Percentiles rank a stretch among this genome's conserved stretches.
phyloP scores from a whole-genome alignment of 495 filamentous ascomycete genomes.

The Penicillium steckii region DNA sequence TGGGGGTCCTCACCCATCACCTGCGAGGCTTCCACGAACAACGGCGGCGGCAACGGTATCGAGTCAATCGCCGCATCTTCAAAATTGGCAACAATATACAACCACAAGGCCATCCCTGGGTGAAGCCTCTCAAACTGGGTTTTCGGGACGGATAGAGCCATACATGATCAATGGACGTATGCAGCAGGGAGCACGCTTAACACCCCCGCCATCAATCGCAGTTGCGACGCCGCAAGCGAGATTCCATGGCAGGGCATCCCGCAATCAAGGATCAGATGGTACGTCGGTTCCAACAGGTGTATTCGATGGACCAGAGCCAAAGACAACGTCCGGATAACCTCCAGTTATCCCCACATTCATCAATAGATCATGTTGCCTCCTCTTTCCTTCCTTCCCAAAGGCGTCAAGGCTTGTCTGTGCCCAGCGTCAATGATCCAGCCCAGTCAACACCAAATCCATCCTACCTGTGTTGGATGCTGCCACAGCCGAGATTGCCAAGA shows the following conservation, averaged over 20 bases:
- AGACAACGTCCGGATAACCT: neutral
- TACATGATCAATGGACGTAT: slow-evolving; percentile 7
- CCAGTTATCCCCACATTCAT: neutral
- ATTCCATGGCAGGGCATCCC: neutral
- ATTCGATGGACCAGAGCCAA: neutral
- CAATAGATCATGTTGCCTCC: slow-evolving; percentile 1
- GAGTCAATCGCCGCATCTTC: slow-evolving; percentile 15
- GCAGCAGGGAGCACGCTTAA: neutral
- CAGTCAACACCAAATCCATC: slow-evolving; percentile 1
- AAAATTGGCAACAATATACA: slow-evolving; percentile 23
- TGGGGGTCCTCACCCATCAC: slow-evolving; percentile 7
- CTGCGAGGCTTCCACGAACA: slow-evolving; percentile 9
- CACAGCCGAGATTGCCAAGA: too few species aligned
- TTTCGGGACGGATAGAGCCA: slow-evolving; percentile 14
- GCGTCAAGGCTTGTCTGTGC: slow-evolving; percentile 1
- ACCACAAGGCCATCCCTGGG: slow-evolving; percentile 18
- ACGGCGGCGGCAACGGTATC: slow-evolving; percentile 10
- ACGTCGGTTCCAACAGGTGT: neutral
- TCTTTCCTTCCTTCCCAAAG: slow-evolving; percentile 1
- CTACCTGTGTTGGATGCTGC: too few species aligned
- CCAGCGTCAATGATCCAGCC: slow-evolving; percentile 2
- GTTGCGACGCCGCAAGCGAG: slow-evolving; percentile 1
- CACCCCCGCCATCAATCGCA: neutral
- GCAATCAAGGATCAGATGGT: neutral
- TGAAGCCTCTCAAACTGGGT: slow-evolving; percentile 16